These are phyloP conservation scores for Lactarius pseudohatsudake DNA, from an alignment of 768 basidiomycete species.

Conservation along the genomic window DNA sequence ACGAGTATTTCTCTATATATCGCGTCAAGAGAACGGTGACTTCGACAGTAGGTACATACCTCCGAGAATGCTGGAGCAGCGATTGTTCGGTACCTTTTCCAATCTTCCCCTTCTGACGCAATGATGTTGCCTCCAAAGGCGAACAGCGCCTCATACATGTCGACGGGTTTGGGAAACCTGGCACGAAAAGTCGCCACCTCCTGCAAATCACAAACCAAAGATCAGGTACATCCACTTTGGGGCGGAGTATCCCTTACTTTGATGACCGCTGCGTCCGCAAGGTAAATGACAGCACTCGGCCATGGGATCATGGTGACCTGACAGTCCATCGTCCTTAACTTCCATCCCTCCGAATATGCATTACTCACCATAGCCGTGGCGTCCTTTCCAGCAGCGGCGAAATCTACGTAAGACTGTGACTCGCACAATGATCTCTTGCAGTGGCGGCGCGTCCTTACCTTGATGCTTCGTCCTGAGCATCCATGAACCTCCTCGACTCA, in stretches of 20 bases:
- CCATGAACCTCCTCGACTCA: background rate
- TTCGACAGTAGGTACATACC: conserved; percentile 36
- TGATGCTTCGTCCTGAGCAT: background rate
- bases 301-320: conserved; percentile 17
- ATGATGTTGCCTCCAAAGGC: conserved; percentile 64
- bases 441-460: background rate
- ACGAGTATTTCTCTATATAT: conserved; percentile 37
- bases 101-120: conserved; percentile 60
- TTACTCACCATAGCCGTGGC: conserved; percentile 8
- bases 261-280: conserved; percentile 23
- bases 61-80: conserved; percentile 66
- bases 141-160: conserved; percentile 44
- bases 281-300: background rate
- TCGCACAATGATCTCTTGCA: background rate
- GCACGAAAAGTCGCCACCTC: conserved; percentile 49
- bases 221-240: background rate
- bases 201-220: conserved; percentile 35
- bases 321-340: background rate
- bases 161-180: conserved; percentile 57
- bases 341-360: background rate
- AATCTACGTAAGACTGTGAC: conserved; percentile 8
- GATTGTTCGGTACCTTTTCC: conserved; percentile 65
- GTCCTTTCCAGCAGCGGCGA: conserved; percentile 18
- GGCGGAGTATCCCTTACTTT: conserved; percentile 13
- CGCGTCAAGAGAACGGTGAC: background rate